Conservation (phyloP, 345 rosid genomes). For the Dovyalis caffra region DNA sequence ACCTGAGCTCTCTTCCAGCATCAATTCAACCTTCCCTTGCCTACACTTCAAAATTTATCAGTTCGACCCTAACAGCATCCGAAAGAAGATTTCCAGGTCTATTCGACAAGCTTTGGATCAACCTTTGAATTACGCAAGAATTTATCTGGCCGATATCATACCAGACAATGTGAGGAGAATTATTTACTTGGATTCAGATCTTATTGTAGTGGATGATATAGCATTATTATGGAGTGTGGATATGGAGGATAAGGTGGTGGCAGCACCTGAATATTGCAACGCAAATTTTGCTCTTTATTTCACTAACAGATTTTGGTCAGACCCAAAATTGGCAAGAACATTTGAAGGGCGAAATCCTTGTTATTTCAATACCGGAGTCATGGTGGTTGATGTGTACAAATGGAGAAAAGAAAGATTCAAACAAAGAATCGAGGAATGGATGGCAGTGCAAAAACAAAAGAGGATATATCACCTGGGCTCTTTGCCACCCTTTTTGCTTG, state of each 20-base stretch:
- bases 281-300: constrained; percentile 58
- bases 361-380: constrained; percentile 73
- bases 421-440: constrained; percentile 55
- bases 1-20: constrained; percentile 40
- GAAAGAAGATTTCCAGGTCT: constrained; percentile 52
- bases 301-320: constrained; percentile 52
- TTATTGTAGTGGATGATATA: constrained; percentile 58
- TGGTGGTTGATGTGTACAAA: constrained; percentile 57
- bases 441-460: constrained; percentile 50
- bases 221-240: constrained; percentile 50
- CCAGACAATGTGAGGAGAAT: constrained; percentile 37
- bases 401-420: constrained; percentile 58
- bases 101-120: constrained; percentile 64
- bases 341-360: too few species aligned
- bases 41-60: constrained; percentile 52
- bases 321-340: constrained; percentile 32
- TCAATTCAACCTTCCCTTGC: constrained; percentile 56
- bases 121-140: constrained; percentile 65
- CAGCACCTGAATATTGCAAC: constrained; percentile 68
- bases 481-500: constrained; percentile 60
- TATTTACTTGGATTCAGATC: constrained; percentile 66
- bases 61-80: constrained; percentile 51
- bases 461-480: constrained; percentile 68
- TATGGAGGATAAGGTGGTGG: constrained; percentile 54
- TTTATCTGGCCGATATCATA: constrained; percentile 59